A percentile compares a stretch with the other conserved stretches of the same genome.
Conservation (phyloP, 2,329 filamentous ascomycete genomes). For the Diplodia scrobiculata region DNA sequence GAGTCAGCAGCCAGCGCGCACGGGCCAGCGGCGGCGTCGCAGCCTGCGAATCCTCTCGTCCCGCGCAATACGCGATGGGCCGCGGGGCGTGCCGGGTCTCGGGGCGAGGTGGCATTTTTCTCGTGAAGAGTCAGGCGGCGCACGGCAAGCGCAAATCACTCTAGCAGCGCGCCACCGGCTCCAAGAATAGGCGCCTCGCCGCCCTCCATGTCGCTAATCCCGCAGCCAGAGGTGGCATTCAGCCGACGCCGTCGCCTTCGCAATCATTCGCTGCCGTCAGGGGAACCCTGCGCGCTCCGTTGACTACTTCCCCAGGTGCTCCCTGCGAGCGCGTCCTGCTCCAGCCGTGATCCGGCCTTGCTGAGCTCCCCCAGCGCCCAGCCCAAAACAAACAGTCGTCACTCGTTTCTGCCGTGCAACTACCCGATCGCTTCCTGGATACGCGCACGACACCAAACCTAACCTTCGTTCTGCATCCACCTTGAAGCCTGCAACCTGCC, state of each 20-base stretch:
- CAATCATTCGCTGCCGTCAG: slow-evolving; percentile 23
- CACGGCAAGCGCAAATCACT: slow-evolving; percentile 21
- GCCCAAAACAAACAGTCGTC: slow-evolving; percentile 18
- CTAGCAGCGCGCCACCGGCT: slow-evolving; percentile 25
- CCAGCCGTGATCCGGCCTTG: slow-evolving; percentile 7
- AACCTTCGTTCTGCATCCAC: slow-evolving; percentile 24
- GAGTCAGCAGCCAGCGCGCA: neutral
- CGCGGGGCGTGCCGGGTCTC: slow-evolving; percentile 2
- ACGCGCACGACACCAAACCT: slow-evolving; percentile 1
- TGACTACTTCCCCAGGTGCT: slow-evolving; percentile 24
- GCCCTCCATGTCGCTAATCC: slow-evolving; percentile 27
- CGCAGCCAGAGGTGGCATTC: slow-evolving; percentile 2
- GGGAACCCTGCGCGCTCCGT: slow-evolving; percentile 6
- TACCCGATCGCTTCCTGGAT: slow-evolving; percentile 17
- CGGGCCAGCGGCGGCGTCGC: slow-evolving; percentile 2
- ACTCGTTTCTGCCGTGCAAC: slow-evolving; percentile 27
- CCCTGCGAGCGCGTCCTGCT: neutral
- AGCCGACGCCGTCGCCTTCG: slow-evolving; percentile 15
- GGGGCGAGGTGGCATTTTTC: slow-evolving; percentile 21
- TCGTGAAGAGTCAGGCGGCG: slow-evolving; percentile 23
- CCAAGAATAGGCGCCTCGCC: slow-evolving; percentile 19
- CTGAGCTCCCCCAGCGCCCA: slow-evolving; percentile 8
- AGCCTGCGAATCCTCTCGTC: slow-evolving; percentile 9
- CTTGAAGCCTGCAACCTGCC: slow-evolving; percentile 5
- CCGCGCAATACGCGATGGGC: neutral